phyloP scores from a whole-genome alignment of 805 yeast species.

The Wickerhamomyces strasburgensis region DNA sequence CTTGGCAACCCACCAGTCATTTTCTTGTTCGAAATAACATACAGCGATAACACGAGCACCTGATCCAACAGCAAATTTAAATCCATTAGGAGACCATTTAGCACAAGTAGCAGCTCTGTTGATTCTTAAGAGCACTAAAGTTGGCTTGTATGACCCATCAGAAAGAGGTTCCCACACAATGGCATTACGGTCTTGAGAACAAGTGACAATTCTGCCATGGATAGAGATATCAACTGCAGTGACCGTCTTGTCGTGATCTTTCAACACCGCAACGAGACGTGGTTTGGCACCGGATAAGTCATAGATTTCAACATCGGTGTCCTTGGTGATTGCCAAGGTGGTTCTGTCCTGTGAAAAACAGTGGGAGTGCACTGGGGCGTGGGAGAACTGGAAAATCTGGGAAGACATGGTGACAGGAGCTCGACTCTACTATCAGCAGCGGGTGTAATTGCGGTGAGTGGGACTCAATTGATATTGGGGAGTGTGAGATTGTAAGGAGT shows the following conservation, averaged over 20 bases:
- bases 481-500: too few species aligned
- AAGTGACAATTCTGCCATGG: slow-evolving; percentile 89
- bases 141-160: slow-evolving; percentile 68
- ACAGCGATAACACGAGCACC: slow-evolving; percentile 92
- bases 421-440: slow-evolving; percentile 22
- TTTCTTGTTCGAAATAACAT: slow-evolving; percentile 92
- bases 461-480: too few species aligned
- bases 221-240: slow-evolving; percentile 90
- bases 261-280: slow-evolving; percentile 55
- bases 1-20: slow-evolving; percentile 99
- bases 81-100: slow-evolving; percentile 93
- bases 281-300: slow-evolving; percentile 52
- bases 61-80: slow-evolving; percentile 94
- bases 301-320: slow-evolving; percentile 70
- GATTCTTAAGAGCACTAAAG: slow-evolving; percentile 86
- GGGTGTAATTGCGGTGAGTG: background rate
- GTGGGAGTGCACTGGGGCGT: slow-evolving; percentile 86
- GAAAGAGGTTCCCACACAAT: slow-evolving; percentile 85
- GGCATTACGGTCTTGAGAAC: slow-evolving; percentile 97
- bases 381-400: slow-evolving; percentile 62
- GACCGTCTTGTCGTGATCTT: slow-evolving; percentile 88
- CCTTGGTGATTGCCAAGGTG: slow-evolving; percentile 77
- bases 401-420: slow-evolving; percentile 20
- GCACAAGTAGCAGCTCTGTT: slow-evolving; percentile 94
- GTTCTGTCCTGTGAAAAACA: slow-evolving; percentile 68